Base-by-base conservation (phyloP, 805 yeast species). In the Ogataea paraovalis region DNA sequence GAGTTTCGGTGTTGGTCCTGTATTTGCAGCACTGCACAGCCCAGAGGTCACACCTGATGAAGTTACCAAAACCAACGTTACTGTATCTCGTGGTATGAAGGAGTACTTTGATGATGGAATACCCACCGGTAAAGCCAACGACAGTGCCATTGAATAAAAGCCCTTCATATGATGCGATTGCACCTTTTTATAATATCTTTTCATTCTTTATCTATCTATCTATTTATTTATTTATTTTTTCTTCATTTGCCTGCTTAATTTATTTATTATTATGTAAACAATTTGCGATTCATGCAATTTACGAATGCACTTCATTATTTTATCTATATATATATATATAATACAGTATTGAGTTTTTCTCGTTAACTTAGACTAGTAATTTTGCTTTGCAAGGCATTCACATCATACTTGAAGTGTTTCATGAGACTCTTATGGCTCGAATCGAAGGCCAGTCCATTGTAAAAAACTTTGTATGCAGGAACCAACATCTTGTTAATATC, bases 401-500 rank as follows among this genome's bases (percentile, higher is more conserved):
- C 76, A 57, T 74, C 80, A 57, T 79, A 85, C 66, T 82, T 84
- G 62, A 87, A 77, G 57, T 87, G 85, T 70, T 86, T 87, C 42
- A 76, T 73, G 39, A 78, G 72, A 58, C 85, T 81, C 64, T 87
- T 87, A 20, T 90, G 74, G 57, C 83, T 83, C 45, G 83, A 88
- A n/a, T 83, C 81, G 25, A 68, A 69, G 3, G 78, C 78, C 57
- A 87, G 83, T 64, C 87, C 86, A 56, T 86, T 89, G 65, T 87
- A 84, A 62, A 92, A 85, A 58, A 94, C 81, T 59, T 84, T 82
- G 67, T 92, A 92, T 46, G 92, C 78, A 13, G 96, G 96, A 49
- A 82, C 74, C 10, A 65, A 42, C 44, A 94, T 83, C 55, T 89
- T 80, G 32, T 82, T 82, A 59, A 85, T 84, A 58, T 92, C 97